A percentile compares a stretch with the other conserved stretches of the same genome.
phyloP scores from a whole-genome alignment of 2,329 filamentous ascomycete species.

The Sarocladiaceae sp. region DNA sequence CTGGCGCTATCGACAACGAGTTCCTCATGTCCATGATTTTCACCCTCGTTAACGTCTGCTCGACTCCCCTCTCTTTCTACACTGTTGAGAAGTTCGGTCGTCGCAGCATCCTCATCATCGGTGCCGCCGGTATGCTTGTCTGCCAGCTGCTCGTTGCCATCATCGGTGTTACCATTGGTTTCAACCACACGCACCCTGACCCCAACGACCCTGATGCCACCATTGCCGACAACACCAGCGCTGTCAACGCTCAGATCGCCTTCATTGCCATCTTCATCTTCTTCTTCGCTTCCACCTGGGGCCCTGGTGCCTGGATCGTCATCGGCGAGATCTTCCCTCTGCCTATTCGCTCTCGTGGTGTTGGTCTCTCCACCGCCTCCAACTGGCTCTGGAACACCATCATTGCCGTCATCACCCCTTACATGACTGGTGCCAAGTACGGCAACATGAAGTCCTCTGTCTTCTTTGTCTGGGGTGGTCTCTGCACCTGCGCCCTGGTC shows the following conservation, averaged over 20 bases:
- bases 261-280: slow-evolving; percentile 93
- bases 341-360: slow-evolving; percentile 82
- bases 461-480: slow-evolving; percentile 72
- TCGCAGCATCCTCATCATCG: slow-evolving; percentile 72
- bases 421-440: slow-evolving; percentile 58
- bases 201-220: slow-evolving; percentile 32
- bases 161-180: slow-evolving; percentile 59
- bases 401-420: slow-evolving; percentile 66
- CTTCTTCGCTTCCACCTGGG: slow-evolving; percentile 89
- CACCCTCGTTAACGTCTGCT: slow-evolving; percentile 82
- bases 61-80: slow-evolving; percentile 84
- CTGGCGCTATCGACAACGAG: slow-evolving; percentile 69
- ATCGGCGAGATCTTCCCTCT: slow-evolving; percentile 91
- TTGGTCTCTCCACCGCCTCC: slow-evolving; percentile 79
- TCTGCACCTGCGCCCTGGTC: slow-evolving; percentile 55
- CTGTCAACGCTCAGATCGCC: slow-evolving; percentile 69
- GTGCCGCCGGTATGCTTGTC: slow-evolving; percentile 76
- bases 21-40: slow-evolving; percentile 85
- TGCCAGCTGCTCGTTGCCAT: slow-evolving; percentile 87
- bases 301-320: slow-evolving; percentile 74
- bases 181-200: slow-evolving; percentile 44
- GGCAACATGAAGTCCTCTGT: slow-evolving; percentile 66
- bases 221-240: slow-evolving; percentile 49
- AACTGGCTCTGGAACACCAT: slow-evolving; percentile 91
- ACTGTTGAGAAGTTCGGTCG: slow-evolving; percentile 79